Base-by-base conservation (phyloP, 2,329 filamentous ascomycete genomes). In the Pyricularia sp. region DNA sequence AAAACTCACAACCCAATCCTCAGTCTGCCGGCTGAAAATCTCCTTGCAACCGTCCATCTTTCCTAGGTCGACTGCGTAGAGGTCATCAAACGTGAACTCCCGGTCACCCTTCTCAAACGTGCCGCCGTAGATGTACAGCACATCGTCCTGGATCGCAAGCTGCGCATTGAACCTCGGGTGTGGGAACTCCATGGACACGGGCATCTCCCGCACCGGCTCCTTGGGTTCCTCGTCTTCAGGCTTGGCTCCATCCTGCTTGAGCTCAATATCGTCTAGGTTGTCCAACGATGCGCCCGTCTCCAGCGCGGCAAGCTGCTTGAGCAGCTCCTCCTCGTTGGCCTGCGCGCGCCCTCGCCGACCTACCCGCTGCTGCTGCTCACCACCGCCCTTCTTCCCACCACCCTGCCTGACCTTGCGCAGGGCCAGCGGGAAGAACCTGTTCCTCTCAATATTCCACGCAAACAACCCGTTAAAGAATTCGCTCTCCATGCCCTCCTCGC, bases 381-480 rank as follows among this genome's bases (percentile, higher is more conserved):
- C 70, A 26, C 64, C 70, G 3, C 66, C 71, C 14, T 78, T 80
- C 59, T 80, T 81, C 50, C 83, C 84, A 66, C 75, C 73, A 10
- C 66, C 66, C 9, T 30, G n/a, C 30, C 93, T 88, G 2, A 92
- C 87, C 73, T 93, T 92, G 68, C 94, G 86, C 64, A 98, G 82
- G 11, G 83, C 82, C 64, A 98, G 83, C 2, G 91, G 92, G 82
- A 98, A 97, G 81, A 97, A 98, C 10, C 95, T 86, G 77, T 99
- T 99, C 70, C 94, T 88, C 75, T 98, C 95, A 71, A 97, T 89
- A 76, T 97, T 97, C 92, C 94, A 98, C 5, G 94, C 92, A 75
- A 92, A 96, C 28, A 98, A 80, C 69, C 90, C 87, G 74, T 97
- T 94, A 82, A 98, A 99, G 80, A 99, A 99, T 77, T 97, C 94